Evolutionary conservation across 2,329 filamentous ascomycete species (phyloP).

Genomic region (Plenodomus tracheiphilus): DNA sequence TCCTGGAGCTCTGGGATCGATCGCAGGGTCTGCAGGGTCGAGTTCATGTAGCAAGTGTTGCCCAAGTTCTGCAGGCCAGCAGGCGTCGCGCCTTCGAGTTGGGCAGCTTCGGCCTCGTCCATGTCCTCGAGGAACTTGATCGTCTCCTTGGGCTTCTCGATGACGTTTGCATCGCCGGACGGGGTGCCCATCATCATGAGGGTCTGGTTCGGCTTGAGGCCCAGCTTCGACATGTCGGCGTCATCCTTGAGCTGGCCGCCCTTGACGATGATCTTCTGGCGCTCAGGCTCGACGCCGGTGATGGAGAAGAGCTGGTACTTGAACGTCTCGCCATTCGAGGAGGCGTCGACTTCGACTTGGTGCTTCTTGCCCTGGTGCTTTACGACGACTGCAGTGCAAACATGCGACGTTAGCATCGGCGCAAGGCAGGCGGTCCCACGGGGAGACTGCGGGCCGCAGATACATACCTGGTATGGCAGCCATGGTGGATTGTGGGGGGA

Average conservation of each 20-base stretch:
- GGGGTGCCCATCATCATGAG: constrained; percentile 98
- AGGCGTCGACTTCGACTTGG: constrained; percentile 86
- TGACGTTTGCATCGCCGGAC: constrained; percentile 63
- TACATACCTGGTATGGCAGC: constrained; percentile 42
- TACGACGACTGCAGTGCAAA: constrained; percentile 69
- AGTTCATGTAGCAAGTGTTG: constrained; percentile 98
- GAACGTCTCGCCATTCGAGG: constrained; percentile 85
- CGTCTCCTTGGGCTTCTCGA: constrained; percentile 73
- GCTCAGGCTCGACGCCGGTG: constrained; percentile 92
- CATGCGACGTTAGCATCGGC: constrained; percentile 24
- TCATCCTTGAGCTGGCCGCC: constrained; percentile 96
- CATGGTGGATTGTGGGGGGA: constrained; percentile 28
- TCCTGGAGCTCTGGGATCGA: constrained; percentile 89
- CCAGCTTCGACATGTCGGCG: constrained; percentile 79
- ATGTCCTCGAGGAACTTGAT: constrained; percentile 95
- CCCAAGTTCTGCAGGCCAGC: constrained; percentile 89
- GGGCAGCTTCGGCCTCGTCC: constrained; percentile 89
- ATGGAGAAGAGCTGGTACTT: constrained; percentile 95
- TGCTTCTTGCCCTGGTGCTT: constrained; percentile 96
- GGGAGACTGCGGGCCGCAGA: not conserved
- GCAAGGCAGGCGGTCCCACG: not conserved
- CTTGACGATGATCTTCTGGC: constrained; percentile 95
- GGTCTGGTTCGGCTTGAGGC: constrained; percentile 80
- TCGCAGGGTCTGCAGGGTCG: constrained; percentile 88
- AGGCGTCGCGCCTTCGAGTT: constrained; percentile 80